Conservation (phyloP, 225 moss, liverwort and hornwort genomes). For the Ulota crispa region DNA sequence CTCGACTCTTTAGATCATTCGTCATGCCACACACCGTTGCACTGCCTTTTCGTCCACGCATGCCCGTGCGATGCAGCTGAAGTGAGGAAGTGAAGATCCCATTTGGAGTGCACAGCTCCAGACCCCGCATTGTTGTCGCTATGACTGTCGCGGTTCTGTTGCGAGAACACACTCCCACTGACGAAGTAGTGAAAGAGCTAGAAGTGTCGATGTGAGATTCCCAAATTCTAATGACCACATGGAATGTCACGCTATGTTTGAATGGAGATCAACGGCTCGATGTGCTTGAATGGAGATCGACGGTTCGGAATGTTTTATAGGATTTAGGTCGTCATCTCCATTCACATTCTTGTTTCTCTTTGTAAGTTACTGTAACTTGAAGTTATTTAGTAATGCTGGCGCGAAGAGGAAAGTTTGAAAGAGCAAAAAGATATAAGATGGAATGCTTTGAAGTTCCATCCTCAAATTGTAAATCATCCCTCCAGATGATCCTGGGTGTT, state of each 20-base stretch:
- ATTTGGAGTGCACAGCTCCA: constrained; percentile 13
- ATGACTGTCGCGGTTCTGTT: background rate
- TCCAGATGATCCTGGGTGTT: background rate
- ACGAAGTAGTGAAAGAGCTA: background rate
- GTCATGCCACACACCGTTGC: background rate
- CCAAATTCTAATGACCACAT: background rate
- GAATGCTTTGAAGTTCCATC: background rate
- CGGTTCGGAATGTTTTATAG: background rate
- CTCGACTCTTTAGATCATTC: background rate
- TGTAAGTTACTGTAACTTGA: no score
- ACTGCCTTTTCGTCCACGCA: background rate
- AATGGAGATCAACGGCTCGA: no score
- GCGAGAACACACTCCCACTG: background rate
- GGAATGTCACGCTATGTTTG: background rate
- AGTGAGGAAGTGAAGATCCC: background rate
- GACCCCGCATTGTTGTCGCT: constrained; percentile 13
- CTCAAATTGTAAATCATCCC: background rate
- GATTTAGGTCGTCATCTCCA: background rate
- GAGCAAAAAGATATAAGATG: background rate
- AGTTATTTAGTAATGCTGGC: background rate
- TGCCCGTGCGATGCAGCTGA: background rate
- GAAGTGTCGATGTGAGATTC: background rate
- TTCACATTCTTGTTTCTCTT: background rate
- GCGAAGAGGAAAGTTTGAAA: background rate
- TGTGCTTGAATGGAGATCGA: background rate